Percentiles rank a stretch among this genome's conserved stretches.
phyloP scores from a whole-genome alignment of 495 filamentous ascomycete species.

The Clohesyomyces aquaticus region DNA sequence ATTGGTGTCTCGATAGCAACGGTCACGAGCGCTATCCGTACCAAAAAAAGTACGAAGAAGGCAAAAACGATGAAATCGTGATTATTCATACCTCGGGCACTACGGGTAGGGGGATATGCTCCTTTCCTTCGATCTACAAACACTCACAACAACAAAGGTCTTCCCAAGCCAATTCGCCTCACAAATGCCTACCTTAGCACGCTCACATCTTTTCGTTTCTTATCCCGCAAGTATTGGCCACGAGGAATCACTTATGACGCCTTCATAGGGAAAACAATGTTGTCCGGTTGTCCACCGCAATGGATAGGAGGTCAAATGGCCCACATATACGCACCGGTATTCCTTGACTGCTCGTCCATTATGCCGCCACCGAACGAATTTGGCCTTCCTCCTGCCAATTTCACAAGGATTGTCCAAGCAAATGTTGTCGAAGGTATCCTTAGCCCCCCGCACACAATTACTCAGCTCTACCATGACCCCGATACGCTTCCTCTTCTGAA shows the following conservation, averaged over 20 bases:
- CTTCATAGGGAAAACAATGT: not conserved
- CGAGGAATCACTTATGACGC: constrained; percentile 4
- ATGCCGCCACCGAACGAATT: not conserved
- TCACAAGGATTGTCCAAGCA: constrained; percentile 13
- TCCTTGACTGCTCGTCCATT: constrained; percentile 2
- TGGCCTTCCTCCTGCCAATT: constrained; percentile 1
- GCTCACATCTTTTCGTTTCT: not conserved
- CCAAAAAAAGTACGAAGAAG: constrained; percentile 17
- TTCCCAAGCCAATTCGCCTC: constrained; percentile 14
- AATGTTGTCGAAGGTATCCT: constrained; percentile 13
- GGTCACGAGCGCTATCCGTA: constrained; percentile 14
- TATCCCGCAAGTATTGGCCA: constrained; percentile 7
- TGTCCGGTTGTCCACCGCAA: constrained; percentile 13
- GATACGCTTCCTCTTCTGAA: constrained; percentile 11
- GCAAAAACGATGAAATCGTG: constrained; percentile 11
- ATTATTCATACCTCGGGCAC: constrained; percentile 32
- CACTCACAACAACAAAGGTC: not conserved
- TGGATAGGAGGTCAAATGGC: constrained; percentile 11
- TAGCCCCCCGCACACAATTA: constrained; percentile 12
- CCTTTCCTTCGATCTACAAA: not conserved
- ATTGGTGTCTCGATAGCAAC: constrained; percentile 7
- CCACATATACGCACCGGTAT: constrained; percentile 1
- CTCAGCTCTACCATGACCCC: constrained; percentile 17
- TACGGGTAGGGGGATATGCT: constrained; percentile 5
- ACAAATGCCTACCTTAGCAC: constrained; percentile 5